Conservation (phyloP, 495 filamentous ascomycete genomes). For the Hamigera avellanea region DNA sequence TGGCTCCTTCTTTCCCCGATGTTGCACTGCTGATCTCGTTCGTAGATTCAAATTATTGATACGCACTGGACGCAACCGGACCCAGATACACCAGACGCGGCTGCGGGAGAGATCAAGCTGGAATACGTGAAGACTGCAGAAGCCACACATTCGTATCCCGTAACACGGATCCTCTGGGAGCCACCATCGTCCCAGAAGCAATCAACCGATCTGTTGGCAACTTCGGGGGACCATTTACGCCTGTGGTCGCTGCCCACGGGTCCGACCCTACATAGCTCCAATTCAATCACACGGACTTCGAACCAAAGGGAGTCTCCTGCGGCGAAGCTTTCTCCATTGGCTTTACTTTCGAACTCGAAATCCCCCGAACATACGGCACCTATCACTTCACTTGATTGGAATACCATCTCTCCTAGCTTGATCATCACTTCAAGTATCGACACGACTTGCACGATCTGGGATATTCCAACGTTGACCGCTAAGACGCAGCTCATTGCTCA, state of each 20-base stretch:
- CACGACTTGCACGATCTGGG: slow-evolving; percentile 99
- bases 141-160: slow-evolving; percentile 94
- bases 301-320: slow-evolving; percentile 52
- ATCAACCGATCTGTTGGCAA: slow-evolving; percentile 90
- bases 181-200: slow-evolving; percentile 94
- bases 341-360: slow-evolving; percentile 92
- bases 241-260: slow-evolving; percentile 78
- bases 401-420: slow-evolving; percentile 84
- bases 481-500: slow-evolving; percentile 98
- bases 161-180: slow-evolving; percentile 94
- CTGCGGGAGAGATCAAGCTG: slow-evolving; percentile 61
- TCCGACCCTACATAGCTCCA: slow-evolving; percentile 39
- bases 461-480: slow-evolving; percentile 93
- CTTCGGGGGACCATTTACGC: slow-evolving; percentile 90
- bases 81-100: slow-evolving; percentile 49
- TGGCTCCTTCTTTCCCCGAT: neutral
- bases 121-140: slow-evolving; percentile 95
- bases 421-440: slow-evolving; percentile 99
- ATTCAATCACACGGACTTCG: slow-evolving; percentile 61
- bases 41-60: slow-evolving; percentile 94
- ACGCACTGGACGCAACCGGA: slow-evolving; percentile 60
- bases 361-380: slow-evolving; percentile 96
- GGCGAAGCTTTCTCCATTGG: slow-evolving; percentile 86
- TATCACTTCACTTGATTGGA: slow-evolving; percentile 95
- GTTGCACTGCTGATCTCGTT: slow-evolving; percentile 8